These are phyloP conservation scores for Acacia pycnantha DNA, from an alignment of 331 rosid species.

Conservation along the genomic window DNA sequence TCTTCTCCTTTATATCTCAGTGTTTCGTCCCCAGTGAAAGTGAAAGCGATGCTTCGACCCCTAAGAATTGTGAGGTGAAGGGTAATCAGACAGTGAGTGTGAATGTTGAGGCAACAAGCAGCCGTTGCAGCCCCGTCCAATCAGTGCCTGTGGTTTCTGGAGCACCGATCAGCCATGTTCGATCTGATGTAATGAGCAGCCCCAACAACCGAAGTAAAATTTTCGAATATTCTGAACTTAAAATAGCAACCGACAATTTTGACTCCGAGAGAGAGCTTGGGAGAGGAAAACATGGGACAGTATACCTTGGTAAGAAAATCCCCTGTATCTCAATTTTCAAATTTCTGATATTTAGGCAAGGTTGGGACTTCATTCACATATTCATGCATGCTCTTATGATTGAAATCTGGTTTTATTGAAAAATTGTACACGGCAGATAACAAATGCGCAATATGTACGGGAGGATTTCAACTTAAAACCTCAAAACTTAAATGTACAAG, in stretches of 20 bases:
- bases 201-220: slow-evolving; percentile 17
- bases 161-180: slow-evolving; percentile 9
- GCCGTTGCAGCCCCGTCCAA: background rate
- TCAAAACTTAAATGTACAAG: background rate
- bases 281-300: slow-evolving; percentile 74
- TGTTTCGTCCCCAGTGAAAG: slow-evolving; percentile 25
- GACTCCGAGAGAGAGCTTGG: slow-evolving; percentile 58
- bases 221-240: slow-evolving; percentile 59
- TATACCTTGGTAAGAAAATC: slow-evolving; percentile 54
- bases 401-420: background rate
- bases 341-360: background rate
- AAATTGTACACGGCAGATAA: background rate
- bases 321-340: slow-evolving; percentile 12
- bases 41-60: slow-evolving; percentile 1
- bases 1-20: slow-evolving; percentile 23
- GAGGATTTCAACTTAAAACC: too few relatives aligned
- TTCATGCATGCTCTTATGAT: background rate
- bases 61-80: slow-evolving; percentile 8
- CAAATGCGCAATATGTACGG: background rate
- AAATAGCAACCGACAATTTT: slow-evolving; percentile 55
- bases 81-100: background rate
- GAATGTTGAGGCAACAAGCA: slow-evolving; percentile 13
- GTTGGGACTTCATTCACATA: background rate
- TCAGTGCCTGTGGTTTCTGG: slow-evolving; percentile 21
- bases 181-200: background rate